Evolutionary conservation across 1,284 basidiomycete genomes (phyloP).

Genomic region (Termitomyces sp.): DNA sequence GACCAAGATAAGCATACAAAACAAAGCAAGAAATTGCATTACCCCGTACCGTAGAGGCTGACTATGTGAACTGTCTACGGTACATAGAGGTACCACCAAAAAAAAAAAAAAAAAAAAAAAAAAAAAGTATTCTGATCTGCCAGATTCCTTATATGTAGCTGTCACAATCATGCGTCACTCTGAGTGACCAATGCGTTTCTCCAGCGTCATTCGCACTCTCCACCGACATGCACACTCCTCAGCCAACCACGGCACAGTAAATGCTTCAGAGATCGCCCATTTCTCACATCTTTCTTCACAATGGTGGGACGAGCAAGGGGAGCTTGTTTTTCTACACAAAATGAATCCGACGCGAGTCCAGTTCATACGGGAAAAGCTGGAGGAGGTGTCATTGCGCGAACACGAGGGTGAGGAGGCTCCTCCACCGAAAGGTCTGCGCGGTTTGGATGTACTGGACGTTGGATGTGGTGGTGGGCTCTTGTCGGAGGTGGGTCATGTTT

Average conservation of each 20-base stretch:
- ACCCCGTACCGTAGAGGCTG: too few relatives aligned
- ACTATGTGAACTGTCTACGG: too few relatives aligned
- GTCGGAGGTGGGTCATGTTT: slow-evolving; percentile 62
- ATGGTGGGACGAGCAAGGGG: slow-evolving; percentile 97
- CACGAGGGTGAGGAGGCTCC: slow-evolving; percentile 30
- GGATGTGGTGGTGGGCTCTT: slow-evolving; percentile 96
- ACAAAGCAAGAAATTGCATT: too few relatives aligned
- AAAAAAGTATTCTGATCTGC: too few relatives aligned
- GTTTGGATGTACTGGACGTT: slow-evolving; percentile 72
- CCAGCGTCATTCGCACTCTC: slow-evolving; percentile 13
- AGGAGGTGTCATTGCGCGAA: slow-evolving; percentile 47
- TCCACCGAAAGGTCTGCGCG: slow-evolving; percentile 29
- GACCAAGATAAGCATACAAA: too few relatives aligned
- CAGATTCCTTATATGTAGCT: background rate
- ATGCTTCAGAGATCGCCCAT: slow-evolving; percentile 82
- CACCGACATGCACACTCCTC: slow-evolving; percentile 18
- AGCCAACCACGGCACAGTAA: slow-evolving; percentile 40
- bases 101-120: too few relatives aligned
- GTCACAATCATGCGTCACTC: slow-evolving; percentile 2
- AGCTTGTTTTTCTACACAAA: slow-evolving; percentile 85
- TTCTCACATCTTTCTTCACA: slow-evolving; percentile 88
- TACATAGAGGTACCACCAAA: too few relatives aligned
- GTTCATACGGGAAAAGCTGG: slow-evolving; percentile 80
- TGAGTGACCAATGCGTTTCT: slow-evolving; percentile 12
- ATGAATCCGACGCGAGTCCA: slow-evolving; percentile 93